These are phyloP conservation scores for Pseudonitzschia delicatissima DNA, from an alignment of 108 stramenopile genomes.

Conservation along the genomic window DNA sequence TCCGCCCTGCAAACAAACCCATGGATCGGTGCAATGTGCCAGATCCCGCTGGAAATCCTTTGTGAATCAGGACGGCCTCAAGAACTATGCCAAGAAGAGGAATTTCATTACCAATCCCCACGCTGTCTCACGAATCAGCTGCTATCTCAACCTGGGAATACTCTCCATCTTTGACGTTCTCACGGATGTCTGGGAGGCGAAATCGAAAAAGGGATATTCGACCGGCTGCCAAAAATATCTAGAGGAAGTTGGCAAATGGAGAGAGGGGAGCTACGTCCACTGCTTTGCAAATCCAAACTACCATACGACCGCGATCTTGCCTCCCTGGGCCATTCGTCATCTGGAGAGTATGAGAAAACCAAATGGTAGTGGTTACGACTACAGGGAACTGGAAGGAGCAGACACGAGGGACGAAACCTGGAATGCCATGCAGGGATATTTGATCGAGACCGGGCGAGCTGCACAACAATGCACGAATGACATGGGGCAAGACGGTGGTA, in stretches of 20 bases:
- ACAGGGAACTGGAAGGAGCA: constrained; percentile 20
- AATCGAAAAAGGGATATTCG: constrained; percentile 9
- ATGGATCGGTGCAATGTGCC: constrained; percentile 39
- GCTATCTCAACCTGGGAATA: constrained; percentile 67
- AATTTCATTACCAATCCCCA: constrained; percentile 47
- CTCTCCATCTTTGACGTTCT: constrained; percentile 57
- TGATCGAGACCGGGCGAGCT: constrained; percentile 67
- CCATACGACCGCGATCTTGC: constrained; percentile 29
- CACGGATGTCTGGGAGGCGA: constrained; percentile 36
- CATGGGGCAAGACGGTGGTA: constrained; percentile 69
- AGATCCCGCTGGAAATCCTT: constrained; percentile 53
- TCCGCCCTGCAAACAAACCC: constrained; percentile 58
- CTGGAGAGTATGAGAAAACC: not conserved
- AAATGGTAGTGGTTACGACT: not conserved
- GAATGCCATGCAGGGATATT: constrained; percentile 72
- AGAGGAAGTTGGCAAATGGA: constrained; percentile 69
- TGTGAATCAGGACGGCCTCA: constrained; percentile 35
- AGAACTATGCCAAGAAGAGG: constrained; percentile 45
- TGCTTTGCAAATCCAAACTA: constrained; percentile 44
- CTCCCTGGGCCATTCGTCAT: constrained; percentile 32
- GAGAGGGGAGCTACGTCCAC: constrained; percentile 64
- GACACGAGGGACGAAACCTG: constrained; percentile 44
- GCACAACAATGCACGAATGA: constrained; percentile 84
- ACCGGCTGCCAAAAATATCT: constrained; percentile 50
- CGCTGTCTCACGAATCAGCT: constrained; percentile 59